Percentiles rank a stretch among this genome's conserved stretches.
phyloP scores from a whole-genome alignment of 2,329 filamentous ascomycete species.

The Septoria linicola region DNA sequence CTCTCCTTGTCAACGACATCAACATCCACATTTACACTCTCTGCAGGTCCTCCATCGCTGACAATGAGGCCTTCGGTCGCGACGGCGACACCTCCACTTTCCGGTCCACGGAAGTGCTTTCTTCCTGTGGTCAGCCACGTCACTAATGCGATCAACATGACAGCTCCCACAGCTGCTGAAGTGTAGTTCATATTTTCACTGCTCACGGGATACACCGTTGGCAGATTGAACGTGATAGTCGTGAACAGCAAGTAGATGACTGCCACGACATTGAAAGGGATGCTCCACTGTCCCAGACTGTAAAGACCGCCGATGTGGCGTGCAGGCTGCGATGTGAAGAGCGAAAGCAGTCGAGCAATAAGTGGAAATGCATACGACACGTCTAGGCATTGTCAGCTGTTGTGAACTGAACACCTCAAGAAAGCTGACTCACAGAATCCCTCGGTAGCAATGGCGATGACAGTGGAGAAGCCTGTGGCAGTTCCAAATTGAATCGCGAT shows the following conservation, averaged over 20 bases:
- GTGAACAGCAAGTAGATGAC: constrained; percentile 55
- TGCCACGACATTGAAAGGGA: constrained; percentile 51
- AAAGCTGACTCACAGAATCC: constrained; percentile 48
- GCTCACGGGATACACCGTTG: constrained; percentile 51
- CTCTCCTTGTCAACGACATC: neutral
- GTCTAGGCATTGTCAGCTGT: constrained; percentile 31
- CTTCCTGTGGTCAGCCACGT: constrained; percentile 55
- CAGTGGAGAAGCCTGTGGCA: constrained; percentile 46
- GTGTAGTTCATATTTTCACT: constrained; percentile 59
- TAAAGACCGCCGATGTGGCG: constrained; percentile 40
- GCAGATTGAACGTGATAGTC: constrained; percentile 58
- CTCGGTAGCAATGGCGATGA: constrained; percentile 57
- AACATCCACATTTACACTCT: neutral
- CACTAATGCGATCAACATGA: constrained; percentile 51
- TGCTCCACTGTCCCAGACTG: constrained; percentile 47
- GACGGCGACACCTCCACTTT: constrained; percentile 18
- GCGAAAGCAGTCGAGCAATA: constrained; percentile 48
- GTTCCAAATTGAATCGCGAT: constrained; percentile 45
- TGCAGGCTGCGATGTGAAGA: constrained; percentile 46
- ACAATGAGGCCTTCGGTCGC: neutral
- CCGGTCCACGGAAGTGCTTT: constrained; percentile 53
- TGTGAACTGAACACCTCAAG: neutral
- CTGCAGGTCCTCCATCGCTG: neutral
- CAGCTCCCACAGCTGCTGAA: constrained; percentile 55
- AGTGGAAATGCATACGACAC: constrained; percentile 59